These are phyloP conservation scores for Lipomyces sp. DNA, from an alignment of 805 yeast genomes.

Conservation along the genomic window DNA sequence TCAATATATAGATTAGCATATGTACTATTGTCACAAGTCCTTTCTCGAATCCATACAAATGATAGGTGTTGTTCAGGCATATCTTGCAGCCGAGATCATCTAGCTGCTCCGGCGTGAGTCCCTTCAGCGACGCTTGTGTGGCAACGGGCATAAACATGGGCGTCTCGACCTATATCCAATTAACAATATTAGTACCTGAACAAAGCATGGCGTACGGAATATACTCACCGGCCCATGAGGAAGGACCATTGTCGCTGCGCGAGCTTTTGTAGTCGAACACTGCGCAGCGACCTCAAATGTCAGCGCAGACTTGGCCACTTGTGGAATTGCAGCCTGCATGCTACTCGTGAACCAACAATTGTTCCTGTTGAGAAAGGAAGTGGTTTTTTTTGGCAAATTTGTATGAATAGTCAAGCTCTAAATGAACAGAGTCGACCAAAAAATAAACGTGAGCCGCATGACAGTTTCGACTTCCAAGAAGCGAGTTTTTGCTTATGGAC, in stretches of 20 bases:
- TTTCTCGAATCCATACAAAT: conserved; percentile 14
- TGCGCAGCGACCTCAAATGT: conserved; percentile 43
- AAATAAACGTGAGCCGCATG: too few species aligned
- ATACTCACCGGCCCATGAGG: conserved; percentile 42
- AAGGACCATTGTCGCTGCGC: conserved; percentile 43
- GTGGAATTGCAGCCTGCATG: conserved; percentile 10
- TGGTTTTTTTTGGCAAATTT: not conserved
- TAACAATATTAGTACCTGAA: not conserved
- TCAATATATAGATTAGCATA: not conserved
- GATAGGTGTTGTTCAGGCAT: conserved; percentile 46
- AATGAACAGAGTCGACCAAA: too few species aligned
- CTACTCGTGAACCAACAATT: too few species aligned
- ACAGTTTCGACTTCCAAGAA: too few species aligned
- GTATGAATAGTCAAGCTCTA: too few species aligned
- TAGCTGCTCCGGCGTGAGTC: conserved; percentile 45
- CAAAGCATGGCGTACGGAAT: not conserved
- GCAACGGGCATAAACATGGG: conserved; percentile 51
- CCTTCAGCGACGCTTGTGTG: conserved; percentile 47
- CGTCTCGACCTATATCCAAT: conserved; percentile 36
- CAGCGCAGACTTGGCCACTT: conserved; percentile 34
- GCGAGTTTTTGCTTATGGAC: too few species aligned
- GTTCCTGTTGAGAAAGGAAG: too few species aligned
- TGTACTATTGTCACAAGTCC: not conserved
- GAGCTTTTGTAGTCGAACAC: conserved; percentile 44
- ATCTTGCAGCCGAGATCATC: conserved; percentile 42